Percentiles rank a stretch among this genome's conserved stretches.
phyloP scores from a whole-genome alignment of 23 red algal genomes.

The Gracilaria gracilis region DNA sequence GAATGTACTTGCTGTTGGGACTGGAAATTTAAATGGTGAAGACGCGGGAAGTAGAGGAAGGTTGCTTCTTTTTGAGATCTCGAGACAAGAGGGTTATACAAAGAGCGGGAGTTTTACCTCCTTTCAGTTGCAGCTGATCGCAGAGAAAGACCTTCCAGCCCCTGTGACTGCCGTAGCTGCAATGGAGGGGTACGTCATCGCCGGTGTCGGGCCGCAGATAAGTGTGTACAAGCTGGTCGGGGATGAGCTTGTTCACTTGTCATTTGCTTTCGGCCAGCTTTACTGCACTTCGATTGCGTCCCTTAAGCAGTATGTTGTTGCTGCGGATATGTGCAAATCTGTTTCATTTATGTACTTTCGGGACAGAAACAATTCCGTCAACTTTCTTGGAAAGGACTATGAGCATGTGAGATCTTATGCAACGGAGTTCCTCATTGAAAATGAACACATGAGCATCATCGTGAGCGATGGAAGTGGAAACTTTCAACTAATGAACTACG shows the following conservation, averaged over 20 bases:
- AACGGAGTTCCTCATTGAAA: conserved; percentile 86
- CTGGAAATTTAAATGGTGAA: conserved; percentile 89
- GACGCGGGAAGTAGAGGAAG: conserved; percentile 87
- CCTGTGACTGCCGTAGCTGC: conserved; percentile 89
- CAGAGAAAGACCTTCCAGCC: conserved; percentile 91
- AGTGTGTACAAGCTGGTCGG: conserved; percentile 99
- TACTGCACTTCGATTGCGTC: conserved; percentile 81
- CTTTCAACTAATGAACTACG: conserved; percentile 84
- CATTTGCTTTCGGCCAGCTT: conserved; percentile 91
- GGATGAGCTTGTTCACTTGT: conserved; percentile 93
- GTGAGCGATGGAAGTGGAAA: conserved; percentile 82
- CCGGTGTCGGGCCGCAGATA: conserved; percentile 80
- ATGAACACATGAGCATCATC: conserved; percentile 74
- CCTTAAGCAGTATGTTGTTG: conserved; percentile 95
- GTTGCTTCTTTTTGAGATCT: conserved; percentile 91
- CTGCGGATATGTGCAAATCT: conserved; percentile 87
- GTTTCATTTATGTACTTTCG: conserved; percentile 91
- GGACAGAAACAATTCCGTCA: conserved; percentile 92
- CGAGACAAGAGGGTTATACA: conserved; percentile 78
- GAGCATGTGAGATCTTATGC: conserved; percentile 72
- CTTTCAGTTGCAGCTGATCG: conserved; percentile 92
- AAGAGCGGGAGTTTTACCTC: conserved; percentile 70
- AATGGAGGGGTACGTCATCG: conserved; percentile 91
- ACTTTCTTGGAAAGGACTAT: conserved; percentile 95
- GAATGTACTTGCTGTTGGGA: conserved; percentile 94